Base-by-base conservation (phyloP, 176 grass and related monocot species). In the Dendrocalamus sinicus region DNA sequence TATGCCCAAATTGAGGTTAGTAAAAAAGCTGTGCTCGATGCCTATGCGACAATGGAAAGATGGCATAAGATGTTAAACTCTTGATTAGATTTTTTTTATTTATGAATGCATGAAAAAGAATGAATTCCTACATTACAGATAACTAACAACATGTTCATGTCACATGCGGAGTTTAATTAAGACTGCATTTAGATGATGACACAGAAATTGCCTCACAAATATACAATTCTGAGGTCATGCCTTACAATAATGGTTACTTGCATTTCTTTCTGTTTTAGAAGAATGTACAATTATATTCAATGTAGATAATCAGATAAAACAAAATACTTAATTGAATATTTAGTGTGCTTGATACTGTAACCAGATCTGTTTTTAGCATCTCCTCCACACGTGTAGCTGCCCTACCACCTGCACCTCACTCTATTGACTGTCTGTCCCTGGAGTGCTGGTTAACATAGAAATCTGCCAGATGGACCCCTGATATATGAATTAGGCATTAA, bases 1-100 rank as follows among this genome's bases (percentile, higher is more conserved):
- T 91, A 94, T 40, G 96, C 90, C 12, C 77, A 88, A 86, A 94
- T 98, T 67, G 86, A 98, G 93, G 96, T 98, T n/a, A 84, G 87
- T 88, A 52, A 0, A 52, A 40, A 20, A 23, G 4, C 40, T 24
- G 41, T 53, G 58, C 6, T 62, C 16, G 22, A 17, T 53, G 35
- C 44, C 59, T 55, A 10, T 50, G 13, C 23, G 9, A 12, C 12
- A 24, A 40, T 20, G 45, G 54, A 60, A 72, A 72, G 9, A 28
- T 39, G 9, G 39, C 76, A 73, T 65, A 9, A 79, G 53, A 23
- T 64, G 13, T 53, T 72, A 53, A 70, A 6, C 17, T 15, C 17
- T 70, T 28, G 17, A 4, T 4, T 26, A n/a, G 28, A 70, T 15
- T 73, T 17, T 70, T 52, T 32, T 59, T 12, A 3, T 8, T 6